phyloP scores from a whole-genome alignment of 192 early-diverging fungal species.

The Podila minutissima region DNA sequence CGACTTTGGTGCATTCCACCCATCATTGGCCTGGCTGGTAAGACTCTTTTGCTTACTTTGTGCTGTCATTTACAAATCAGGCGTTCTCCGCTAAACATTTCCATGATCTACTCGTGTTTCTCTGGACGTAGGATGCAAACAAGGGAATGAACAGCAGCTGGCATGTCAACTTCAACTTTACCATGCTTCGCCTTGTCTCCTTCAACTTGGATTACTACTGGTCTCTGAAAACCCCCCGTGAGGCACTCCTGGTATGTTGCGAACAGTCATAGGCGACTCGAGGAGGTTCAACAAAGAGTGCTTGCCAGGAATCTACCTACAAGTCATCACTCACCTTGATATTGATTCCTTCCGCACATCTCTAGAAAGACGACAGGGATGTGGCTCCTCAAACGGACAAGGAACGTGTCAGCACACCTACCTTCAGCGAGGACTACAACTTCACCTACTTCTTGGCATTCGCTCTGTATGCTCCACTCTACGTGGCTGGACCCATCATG shows the following conservation, averaged over 20 bases:
- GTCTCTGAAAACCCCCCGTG: constrained; percentile 45
- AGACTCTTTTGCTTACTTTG: constrained; percentile 14
- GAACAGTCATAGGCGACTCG: no score
- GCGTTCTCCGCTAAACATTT: background rate
- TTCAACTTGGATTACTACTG: constrained; percentile 96
- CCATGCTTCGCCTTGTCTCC: constrained; percentile 89
- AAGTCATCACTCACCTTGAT: no score
- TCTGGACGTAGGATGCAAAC: constrained; percentile 63
- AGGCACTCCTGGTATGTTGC: constrained; percentile 18
- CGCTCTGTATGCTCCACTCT: constrained; percentile 90
- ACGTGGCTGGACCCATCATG: constrained; percentile 94
- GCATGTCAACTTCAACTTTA: constrained; percentile 92
- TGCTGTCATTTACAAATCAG: background rate
- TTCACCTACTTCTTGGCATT: constrained; percentile 83
- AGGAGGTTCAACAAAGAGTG: background rate
- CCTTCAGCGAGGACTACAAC: constrained; percentile 75
- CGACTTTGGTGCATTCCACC: constrained; percentile 62
- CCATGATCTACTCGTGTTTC: no score
- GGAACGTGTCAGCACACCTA: constrained; percentile 67
- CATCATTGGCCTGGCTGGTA: constrained; percentile 70
- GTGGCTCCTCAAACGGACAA: constrained; percentile 57
- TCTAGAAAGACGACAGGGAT: constrained; percentile 55
- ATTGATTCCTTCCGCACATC: background rate
- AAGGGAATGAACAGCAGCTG: constrained; percentile 82
- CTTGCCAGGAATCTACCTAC: background rate